phyloP scores from a whole-genome alignment of 148 eudicot species.

The Cornus controversa region DNA sequence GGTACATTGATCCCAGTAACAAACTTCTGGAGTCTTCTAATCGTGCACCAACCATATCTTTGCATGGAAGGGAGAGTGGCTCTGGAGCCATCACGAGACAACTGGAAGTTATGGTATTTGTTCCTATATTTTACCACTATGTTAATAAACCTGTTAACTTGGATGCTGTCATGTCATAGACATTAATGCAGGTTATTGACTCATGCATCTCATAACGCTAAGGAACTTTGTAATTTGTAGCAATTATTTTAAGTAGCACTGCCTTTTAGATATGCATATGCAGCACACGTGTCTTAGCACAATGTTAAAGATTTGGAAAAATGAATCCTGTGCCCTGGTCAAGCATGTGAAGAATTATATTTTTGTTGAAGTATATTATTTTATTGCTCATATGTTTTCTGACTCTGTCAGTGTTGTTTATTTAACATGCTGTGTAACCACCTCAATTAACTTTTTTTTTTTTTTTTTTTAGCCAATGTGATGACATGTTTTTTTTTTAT shows the following conservation, averaged over 20 bases:
- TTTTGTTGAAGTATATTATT: neutral
- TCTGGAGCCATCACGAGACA: constrained; percentile 30
- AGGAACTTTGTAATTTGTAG: neutral
- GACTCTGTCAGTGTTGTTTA: neutral
- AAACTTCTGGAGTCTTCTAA: constrained; percentile 21
- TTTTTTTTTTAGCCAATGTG: neutral
- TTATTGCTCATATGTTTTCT: neutral
- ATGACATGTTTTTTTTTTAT: neutral
- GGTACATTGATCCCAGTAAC: constrained; percentile 18
- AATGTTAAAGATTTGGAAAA: neutral
- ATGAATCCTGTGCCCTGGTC: neutral
- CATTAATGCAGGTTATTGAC: neutral
- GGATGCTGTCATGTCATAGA: neutral
- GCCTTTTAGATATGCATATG: neutral
- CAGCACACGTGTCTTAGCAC: neutral
- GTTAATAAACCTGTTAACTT: neutral
- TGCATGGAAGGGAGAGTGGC: constrained; percentile 31
- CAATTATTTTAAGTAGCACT: neutral
- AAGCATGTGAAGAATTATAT: neutral
- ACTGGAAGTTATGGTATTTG: constrained; percentile 39
- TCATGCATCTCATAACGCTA: neutral
- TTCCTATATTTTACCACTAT: neutral
- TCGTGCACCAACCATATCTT: constrained; percentile 21
- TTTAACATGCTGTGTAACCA: constrained; percentile 3
- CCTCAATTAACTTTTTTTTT: neutral